Conservation (phyloP, 2,329 filamentous ascomycete genomes). For the Calonectria ilicicola region DNA sequence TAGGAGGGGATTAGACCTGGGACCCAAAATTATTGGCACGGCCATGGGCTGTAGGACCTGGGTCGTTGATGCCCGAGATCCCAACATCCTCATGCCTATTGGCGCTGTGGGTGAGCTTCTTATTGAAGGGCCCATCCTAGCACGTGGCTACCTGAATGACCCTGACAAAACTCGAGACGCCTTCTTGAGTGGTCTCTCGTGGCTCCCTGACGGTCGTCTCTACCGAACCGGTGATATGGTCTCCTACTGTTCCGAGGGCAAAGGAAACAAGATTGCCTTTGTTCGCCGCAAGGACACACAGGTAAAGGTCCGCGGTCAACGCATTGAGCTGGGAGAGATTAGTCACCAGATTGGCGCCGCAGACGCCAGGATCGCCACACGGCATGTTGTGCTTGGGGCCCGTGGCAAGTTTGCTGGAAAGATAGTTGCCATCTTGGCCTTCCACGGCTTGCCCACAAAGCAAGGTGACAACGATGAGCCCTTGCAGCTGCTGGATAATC, state of each 20-base stretch:
- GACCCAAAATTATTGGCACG: background rate
- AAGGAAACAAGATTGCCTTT: no score
- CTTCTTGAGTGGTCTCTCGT: conserved; percentile 2
- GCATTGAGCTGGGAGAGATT: conserved; percentile 7
- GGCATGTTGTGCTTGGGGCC: background rate
- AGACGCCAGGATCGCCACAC: background rate
- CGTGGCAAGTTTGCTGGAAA: background rate
- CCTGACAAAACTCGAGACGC: background rate
- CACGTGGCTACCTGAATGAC: conserved; percentile 16
- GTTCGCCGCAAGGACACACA: no score
- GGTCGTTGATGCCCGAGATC: conserved; percentile 1
- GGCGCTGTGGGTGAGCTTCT: conserved; percentile 12
- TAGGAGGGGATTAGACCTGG: background rate
- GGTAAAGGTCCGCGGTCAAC: conserved; percentile 9
- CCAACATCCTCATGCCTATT: background rate
- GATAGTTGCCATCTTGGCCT: background rate
- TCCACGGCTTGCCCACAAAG: no score
- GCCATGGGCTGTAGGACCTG: background rate
- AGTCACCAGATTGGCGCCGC: background rate
- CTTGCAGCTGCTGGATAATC: background rate
- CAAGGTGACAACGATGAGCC: background rate
- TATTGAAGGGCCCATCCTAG: conserved; percentile 13
- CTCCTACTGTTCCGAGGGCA: background rate
- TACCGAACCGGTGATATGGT: conserved; percentile 22
- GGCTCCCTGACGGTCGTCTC: background rate